Evolutionary conservation across 2,329 filamentous ascomycete genomes (phyloP).

Genomic region (Harringtonia lauricola): DNA sequence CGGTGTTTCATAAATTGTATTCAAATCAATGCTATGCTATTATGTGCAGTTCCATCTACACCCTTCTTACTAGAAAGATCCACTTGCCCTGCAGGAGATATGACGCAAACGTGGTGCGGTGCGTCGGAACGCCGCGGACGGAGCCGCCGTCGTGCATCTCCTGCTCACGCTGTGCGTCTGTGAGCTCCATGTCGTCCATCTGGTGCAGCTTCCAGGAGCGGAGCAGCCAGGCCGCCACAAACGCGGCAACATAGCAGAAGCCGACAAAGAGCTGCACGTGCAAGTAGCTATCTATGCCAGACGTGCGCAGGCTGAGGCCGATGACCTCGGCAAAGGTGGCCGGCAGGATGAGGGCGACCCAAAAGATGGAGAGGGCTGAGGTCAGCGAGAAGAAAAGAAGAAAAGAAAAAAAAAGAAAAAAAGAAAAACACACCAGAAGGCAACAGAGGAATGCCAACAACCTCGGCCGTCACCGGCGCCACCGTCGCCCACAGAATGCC

Average conservation of each 20-base stretch:
- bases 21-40: not conserved
- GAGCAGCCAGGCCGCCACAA: conserved; percentile 27
- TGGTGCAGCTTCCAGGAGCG: conserved; percentile 32
- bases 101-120: not conserved
- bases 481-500: conserved; percentile 64
- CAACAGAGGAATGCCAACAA: conserved; percentile 58
- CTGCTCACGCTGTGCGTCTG: conserved; percentile 17
- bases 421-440: conserved; percentile 38
- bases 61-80: conserved; percentile 7
- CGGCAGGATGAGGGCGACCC: conserved; percentile 60
- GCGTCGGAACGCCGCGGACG: not conserved
- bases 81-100: conserved; percentile 12
- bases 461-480: conserved; percentile 60
- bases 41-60: not conserved
- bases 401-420: not conserved
- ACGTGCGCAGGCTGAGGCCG: conserved; percentile 40
- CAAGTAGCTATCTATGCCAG: conserved; percentile 33
- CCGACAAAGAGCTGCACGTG: conserved; percentile 48
- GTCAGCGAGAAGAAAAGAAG: not conserved
- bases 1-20: no score
- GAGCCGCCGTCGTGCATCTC: conserved; percentile 16
- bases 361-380: conserved; percentile 51
- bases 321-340: conserved; percentile 59
- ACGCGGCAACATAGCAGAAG: conserved; percentile 46
- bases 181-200: conserved; percentile 19